Evolutionary conservation across 306 rosid genomes (phyloP).

Genomic region (Canavalia ensiformis): DNA sequence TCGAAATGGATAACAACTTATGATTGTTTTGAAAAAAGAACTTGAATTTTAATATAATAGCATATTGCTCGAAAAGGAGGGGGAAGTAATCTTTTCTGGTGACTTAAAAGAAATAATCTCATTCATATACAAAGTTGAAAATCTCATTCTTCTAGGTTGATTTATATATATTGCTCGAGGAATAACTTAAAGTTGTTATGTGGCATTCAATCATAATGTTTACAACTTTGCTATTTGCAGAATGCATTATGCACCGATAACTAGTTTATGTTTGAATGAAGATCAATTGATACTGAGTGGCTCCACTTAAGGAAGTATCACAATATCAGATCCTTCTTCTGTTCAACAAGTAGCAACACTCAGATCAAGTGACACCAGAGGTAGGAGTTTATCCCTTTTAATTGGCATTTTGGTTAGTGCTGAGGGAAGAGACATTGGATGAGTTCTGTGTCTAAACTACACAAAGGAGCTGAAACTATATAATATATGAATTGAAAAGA

Average conservation of each 20-base stretch:
- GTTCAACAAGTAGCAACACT: conserved; percentile 66
- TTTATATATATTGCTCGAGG: conserved; percentile 38
- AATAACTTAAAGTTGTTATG: conserved; percentile 36
- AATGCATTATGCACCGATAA: conserved; percentile 73
- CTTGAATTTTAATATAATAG: not conserved
- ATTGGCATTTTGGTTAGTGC: conserved; percentile 26
- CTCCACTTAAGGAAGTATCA: conserved; percentile 69
- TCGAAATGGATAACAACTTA: not conserved
- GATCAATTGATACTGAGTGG: conserved; percentile 86
- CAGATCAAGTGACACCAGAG: conserved; percentile 66
- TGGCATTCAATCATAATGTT: conserved; percentile 27
- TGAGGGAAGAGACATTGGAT: not conserved
- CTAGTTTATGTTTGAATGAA: conserved; percentile 74
- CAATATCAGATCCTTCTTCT: conserved; percentile 70
- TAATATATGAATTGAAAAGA: not conserved
- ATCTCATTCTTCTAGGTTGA: conserved; percentile 2
- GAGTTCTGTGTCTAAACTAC: not conserved
- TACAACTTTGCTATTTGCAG: conserved; percentile 61
- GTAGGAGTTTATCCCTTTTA: conserved; percentile 55
- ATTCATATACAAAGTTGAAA: not conserved
- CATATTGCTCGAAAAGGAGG: not conserved
- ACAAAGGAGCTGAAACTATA: not conserved
- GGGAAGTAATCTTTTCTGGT: not conserved
- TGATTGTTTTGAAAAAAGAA: conserved; percentile 15
- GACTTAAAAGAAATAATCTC: conserved; percentile 13